Percentiles rank a stretch among this genome's conserved stretches.
phyloP scores from a whole-genome alignment of 192 early-diverging fungal species.

The Mortierella antarctica region DNA sequence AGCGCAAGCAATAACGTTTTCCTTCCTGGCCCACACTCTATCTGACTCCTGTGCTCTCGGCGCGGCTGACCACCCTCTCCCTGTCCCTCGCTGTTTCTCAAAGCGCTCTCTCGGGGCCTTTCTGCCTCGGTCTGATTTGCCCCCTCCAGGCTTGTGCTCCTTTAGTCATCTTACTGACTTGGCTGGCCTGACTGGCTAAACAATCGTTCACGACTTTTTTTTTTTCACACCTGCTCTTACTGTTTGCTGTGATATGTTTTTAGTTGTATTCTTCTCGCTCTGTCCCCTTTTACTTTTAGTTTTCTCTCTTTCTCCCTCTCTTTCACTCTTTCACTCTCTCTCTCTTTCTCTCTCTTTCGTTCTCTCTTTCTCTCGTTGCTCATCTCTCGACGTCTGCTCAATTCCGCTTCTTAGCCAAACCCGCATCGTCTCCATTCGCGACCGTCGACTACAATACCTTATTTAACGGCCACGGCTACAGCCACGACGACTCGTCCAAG shows the following conservation, averaged over 20 bases:
- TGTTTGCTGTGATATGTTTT: neutral
- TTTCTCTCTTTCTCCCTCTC: conserved; percentile 1
- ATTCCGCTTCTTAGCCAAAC: neutral
- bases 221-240: neutral
- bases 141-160: too few relatives aligned
- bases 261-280: neutral
- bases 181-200: too few relatives aligned
- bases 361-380: neutral
- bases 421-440: conserved; percentile 4
- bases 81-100: neutral
- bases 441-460: conserved; percentile 30
- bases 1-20: too few relatives aligned
- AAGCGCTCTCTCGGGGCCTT: conserved; percentile 1
- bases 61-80: neutral
- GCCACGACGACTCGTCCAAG: conserved; percentile 6
- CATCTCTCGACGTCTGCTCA: neutral
- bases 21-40: too few relatives aligned
- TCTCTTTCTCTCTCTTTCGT: neutral
- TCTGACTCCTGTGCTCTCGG: too few relatives aligned
- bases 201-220: neutral
- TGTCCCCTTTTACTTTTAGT: neutral
- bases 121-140: neutral
- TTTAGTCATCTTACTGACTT: too few relatives aligned
- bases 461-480: conserved; percentile 29
- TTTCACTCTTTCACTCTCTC: neutral